These are phyloP conservation scores for Spiraea crenata DNA, from an alignment of 331 rosid genomes.

Conservation along the genomic window DNA sequence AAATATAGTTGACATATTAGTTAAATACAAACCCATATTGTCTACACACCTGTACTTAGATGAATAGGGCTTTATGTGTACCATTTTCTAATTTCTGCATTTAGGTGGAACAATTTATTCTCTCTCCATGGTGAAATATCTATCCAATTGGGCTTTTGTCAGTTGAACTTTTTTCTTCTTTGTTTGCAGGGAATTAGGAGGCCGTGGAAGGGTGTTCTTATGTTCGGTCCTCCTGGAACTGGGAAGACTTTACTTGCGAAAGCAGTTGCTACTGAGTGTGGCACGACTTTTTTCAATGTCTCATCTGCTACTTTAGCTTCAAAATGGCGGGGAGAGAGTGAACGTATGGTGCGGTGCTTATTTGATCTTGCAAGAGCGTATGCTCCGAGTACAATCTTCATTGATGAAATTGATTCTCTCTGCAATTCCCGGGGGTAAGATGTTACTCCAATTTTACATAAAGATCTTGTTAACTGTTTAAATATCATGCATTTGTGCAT, in stretches of 20 bases:
- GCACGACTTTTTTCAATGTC: slow-evolving; percentile 94
- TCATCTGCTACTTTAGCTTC: slow-evolving; percentile 96
- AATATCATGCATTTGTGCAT: not conserved
- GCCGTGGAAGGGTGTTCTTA: slow-evolving; percentile 99
- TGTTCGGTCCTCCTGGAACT: slow-evolving; percentile 99
- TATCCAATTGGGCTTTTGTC: slow-evolving; percentile 12
- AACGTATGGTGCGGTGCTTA: slow-evolving; percentile 94
- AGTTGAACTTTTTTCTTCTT: slow-evolving; percentile 24
- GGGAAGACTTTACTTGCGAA: slow-evolving; percentile 98
- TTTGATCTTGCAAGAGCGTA: slow-evolving; percentile 98
- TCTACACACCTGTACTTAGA: not conserved
- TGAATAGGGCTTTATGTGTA: not conserved
- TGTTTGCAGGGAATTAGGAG: slow-evolving; percentile 89
- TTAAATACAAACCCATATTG: slow-evolving; percentile 4
- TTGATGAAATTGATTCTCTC: slow-evolving; percentile 95
- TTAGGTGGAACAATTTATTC: slow-evolving; percentile 1
- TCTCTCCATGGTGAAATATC: slow-evolving; percentile 10
- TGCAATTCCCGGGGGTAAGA: slow-evolving; percentile 88
- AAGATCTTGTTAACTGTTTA: not conserved
- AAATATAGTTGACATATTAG: not conserved
- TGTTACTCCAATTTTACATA: not conserved
- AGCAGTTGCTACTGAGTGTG: slow-evolving; percentile 99
- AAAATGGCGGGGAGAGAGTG: slow-evolving; percentile 99
- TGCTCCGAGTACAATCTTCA: slow-evolving; percentile 96
- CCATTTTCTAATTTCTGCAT: slow-evolving; percentile 13